Base-by-base conservation (phyloP, 208 protist genomes). In the Crithidia mellificae region DNA sequence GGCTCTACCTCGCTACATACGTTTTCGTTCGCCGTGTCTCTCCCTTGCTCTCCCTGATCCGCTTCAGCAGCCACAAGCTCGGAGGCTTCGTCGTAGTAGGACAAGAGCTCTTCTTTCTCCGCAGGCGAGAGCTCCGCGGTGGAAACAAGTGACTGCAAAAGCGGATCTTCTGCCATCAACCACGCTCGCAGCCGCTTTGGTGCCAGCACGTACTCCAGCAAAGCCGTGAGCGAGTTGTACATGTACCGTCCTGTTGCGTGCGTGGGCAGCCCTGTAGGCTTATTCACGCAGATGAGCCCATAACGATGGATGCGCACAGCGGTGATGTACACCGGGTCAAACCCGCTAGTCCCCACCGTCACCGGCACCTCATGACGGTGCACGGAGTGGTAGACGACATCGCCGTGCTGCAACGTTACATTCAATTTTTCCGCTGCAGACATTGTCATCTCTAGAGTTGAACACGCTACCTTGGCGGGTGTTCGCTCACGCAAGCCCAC, bases 281-380 rank as follows among this genome's bases (percentile, higher is more conserved):
- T 95, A 50, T 82, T 61, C 11, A 95, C 63, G 41, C 76, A 67
- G 22, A 93, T 32, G 25, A 94, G 47, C 14, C 90, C 90, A 72
- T 88, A 90, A 7, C 14, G 39, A 5, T 12, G 22, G 41, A 95
- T 95, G 57, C 81, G 68, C 9, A 91, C 87, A 0, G 79, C 75
- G 5, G 81, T 65, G 27, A 93, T 51, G 27, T 61, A 36, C 39
- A 92, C 70, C 5, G 87, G 69, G 49, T 88, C 90, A 1, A 81
- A 59, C 22, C 87, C 90, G 19, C 63, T 67, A 0, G 74, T 22
- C 17, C 96, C 93, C 14, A 94, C 77, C 6, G 64, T 52, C 0
- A 98, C 85, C 0, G 95, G 95, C 7, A 97, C 84, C 67, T 98
- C 97, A 68, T 98, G 97, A 17, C 95, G 89, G 68, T 98, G 97